Percentiles rank a stretch among this genome's conserved stretches.
Conservation (phyloP, 225 moss, liverwort and hornwort genomes). For the Thuidium tamariscinum region DNA sequence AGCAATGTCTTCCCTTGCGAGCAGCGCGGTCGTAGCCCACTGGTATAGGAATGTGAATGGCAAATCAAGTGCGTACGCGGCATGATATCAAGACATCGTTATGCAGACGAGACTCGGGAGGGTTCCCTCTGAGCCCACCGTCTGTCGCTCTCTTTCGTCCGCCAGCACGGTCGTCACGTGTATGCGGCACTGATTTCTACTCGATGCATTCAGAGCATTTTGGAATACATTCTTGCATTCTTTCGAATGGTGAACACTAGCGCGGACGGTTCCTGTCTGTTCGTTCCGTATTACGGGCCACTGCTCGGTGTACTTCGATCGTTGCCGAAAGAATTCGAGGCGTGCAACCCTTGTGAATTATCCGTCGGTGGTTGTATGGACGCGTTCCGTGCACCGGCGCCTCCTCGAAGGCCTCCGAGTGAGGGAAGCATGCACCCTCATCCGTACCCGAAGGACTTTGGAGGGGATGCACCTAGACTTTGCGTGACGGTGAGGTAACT, state of each 20-base stretch:
- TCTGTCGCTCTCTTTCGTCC: not conserved
- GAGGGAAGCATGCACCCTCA: not conserved
- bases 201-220: not conserved
- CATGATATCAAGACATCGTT: not conserved
- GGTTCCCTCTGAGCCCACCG: too few relatives aligned
- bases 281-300: not conserved
- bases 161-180: not conserved
- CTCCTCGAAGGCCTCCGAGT: not conserved
- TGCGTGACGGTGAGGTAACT: too few relatives aligned
- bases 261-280: not conserved
- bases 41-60: not conserved
- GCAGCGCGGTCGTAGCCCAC: not conserved
- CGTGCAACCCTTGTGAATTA: not conserved
- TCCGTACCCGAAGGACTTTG: too few relatives aligned
- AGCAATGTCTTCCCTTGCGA: not conserved
- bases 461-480: not conserved
- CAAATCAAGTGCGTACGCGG: not conserved
- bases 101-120: not conserved
- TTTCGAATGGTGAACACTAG: not conserved
- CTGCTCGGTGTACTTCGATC: not conserved
- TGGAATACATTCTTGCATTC: not conserved
- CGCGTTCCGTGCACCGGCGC: not conserved
- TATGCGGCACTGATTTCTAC: too few relatives aligned
- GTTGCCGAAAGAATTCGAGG: fast-evolving
- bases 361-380: not conserved